phyloP scores from a whole-genome alignment of 176 grass and related monocot genomes.

The Poa annua region DNA sequence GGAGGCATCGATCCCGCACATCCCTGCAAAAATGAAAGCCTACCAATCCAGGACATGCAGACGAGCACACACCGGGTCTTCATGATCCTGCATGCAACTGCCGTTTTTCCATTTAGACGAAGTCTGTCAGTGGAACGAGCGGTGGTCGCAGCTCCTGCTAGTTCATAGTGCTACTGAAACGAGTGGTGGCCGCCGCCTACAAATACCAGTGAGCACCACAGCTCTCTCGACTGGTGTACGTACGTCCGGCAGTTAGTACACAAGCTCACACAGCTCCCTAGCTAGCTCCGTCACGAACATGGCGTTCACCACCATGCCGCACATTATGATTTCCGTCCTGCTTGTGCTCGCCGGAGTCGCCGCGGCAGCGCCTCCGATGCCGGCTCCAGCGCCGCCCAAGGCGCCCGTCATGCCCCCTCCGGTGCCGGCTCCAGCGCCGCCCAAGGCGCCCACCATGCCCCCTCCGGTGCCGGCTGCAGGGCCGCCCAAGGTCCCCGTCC shows the following conservation, averaged over 20 bases:
- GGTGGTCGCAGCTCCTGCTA: no score
- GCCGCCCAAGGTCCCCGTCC: background rate
- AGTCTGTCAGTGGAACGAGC: constrained; percentile 2
- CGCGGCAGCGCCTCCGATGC: background rate
- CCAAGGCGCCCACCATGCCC: background rate
- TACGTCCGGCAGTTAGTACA: background rate
- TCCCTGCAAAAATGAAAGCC: background rate
- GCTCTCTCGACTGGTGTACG: background rate
- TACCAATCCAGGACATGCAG: background rate
- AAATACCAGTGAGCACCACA: background rate
- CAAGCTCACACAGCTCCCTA: background rate
- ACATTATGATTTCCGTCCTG: background rate
- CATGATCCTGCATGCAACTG: constrained; percentile 16
- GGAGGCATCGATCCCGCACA: background rate
- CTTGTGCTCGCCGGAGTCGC: background rate
- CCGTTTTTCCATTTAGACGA: background rate
- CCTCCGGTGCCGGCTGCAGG: background rate
- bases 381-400: background rate
- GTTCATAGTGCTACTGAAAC: background rate
- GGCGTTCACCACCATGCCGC: background rate
- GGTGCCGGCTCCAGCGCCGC: background rate
- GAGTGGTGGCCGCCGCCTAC: constrained; percentile 2
- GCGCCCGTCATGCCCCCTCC: background rate
- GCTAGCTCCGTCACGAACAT: background rate
- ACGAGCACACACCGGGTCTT: background rate